Percentiles rank a stretch among this genome's conserved stretches.
Conservation (phyloP, 192 early-diverging fungal genomes). For the Gigaspora rosea region DNA sequence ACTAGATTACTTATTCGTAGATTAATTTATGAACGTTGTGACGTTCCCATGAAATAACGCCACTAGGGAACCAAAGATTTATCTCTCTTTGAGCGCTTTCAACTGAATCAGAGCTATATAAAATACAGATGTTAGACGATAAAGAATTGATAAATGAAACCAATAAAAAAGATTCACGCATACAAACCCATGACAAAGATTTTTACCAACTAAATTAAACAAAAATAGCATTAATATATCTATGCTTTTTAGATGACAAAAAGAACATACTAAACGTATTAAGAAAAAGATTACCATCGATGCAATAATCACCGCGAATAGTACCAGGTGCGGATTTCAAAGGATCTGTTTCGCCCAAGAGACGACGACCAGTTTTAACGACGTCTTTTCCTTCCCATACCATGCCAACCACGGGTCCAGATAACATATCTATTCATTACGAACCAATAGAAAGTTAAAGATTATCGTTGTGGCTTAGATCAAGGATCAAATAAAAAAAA, state of each 20-base stretch:
- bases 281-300: constrained; percentile 59
- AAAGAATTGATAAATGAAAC: neutral
- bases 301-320: constrained; percentile 94
- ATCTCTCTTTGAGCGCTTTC: constrained; percentile 90
- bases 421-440: constrained; percentile 69
- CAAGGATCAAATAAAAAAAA: neutral
- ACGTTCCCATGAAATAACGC: constrained; percentile 62
- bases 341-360: constrained; percentile 93
- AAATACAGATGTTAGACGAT: neutral
- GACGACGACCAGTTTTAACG: constrained; percentile 86
- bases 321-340: constrained; percentile 85
- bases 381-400: constrained; percentile 90
- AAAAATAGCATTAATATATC: neutral
- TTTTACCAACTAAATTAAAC: constrained; percentile 54
- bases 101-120: constrained; percentile 86
- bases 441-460: neutral
- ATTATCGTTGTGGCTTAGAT: neutral
- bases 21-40: constrained; percentile 60
- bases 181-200: constrained; percentile 83
- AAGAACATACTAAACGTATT: neutral
- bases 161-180: neutral
- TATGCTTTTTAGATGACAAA: neutral
- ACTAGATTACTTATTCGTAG: constrained; percentile 57
- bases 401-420: constrained; percentile 95
- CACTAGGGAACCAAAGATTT: constrained; percentile 79